Conservation (phyloP, 2,329 filamentous ascomycete genomes). For the Myriosclerotinia duriaeana region DNA sequence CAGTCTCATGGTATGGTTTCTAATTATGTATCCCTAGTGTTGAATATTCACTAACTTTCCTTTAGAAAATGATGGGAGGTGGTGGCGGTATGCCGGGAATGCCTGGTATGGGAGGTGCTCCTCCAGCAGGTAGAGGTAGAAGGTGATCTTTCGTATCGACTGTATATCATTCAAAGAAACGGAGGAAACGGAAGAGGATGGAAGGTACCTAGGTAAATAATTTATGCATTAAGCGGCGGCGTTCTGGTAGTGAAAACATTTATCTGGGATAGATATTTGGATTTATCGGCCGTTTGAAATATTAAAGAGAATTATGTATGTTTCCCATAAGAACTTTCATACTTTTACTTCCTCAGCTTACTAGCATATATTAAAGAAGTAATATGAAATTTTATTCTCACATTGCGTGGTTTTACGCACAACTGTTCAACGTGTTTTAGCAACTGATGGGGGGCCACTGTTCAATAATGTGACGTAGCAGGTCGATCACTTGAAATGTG, state of each 20-base stretch:
- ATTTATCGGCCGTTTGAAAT: slow-evolving; percentile 9
- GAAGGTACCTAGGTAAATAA: slow-evolving; percentile 17
- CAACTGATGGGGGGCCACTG: too few species aligned
- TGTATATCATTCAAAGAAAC: slow-evolving; percentile 11
- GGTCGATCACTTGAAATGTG: too few species aligned
- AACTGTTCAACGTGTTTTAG: too few species aligned
- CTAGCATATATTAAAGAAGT: neutral
- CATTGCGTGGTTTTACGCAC: too few species aligned
- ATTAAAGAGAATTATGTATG: neutral
- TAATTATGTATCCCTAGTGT: neutral
- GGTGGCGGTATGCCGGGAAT: slow-evolving; percentile 52
- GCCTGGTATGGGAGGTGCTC: slow-evolving; percentile 30
- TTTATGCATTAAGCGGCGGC: slow-evolving; percentile 25
- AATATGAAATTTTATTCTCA: neutral
- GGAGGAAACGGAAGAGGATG: slow-evolving; percentile 7
- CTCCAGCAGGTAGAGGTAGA: slow-evolving; percentile 36
- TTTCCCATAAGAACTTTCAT: neutral
- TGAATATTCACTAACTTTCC: neutral
- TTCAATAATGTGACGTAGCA: too few species aligned
- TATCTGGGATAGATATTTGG: slow-evolving; percentile 11
- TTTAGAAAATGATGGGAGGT: slow-evolving; percentile 51
- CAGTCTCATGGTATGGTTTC: slow-evolving; percentile 9
- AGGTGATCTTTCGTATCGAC: slow-evolving; percentile 25
- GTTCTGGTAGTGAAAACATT: slow-evolving; percentile 16
- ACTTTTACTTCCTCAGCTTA: neutral